These are phyloP conservation scores for Cetraspora pellucida DNA, from an alignment of 192 early-diverging fungal species.

Conservation along the genomic window DNA sequence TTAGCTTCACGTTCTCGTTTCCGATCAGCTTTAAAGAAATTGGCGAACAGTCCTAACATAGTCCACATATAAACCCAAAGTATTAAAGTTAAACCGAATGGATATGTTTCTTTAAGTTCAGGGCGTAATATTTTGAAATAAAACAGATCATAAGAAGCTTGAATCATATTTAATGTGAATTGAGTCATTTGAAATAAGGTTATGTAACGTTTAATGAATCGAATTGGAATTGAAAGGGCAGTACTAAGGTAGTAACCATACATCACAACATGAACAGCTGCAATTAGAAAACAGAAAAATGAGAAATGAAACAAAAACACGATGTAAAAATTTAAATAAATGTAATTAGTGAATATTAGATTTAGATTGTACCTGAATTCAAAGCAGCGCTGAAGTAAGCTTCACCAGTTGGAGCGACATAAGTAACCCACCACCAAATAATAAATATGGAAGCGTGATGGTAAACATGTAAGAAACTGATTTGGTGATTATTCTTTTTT, in stretches of 20 bases:
- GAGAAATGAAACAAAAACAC: no score
- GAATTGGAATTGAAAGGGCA: slow-evolving; percentile 54
- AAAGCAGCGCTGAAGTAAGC: slow-evolving; percentile 38
- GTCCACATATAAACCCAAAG: slow-evolving; percentile 69
- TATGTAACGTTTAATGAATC: slow-evolving; percentile 65
- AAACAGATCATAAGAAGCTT: slow-evolving; percentile 54
- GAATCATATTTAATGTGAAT: slow-evolving; percentile 61
- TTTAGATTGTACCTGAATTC: slow-evolving; percentile 29
- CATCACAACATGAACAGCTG: slow-evolving; percentile 63
- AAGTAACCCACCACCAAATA: slow-evolving; percentile 65
- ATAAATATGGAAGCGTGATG: slow-evolving; percentile 66
- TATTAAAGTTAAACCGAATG: slow-evolving; percentile 50
- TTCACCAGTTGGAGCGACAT: slow-evolving; percentile 62
- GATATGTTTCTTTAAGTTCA: slow-evolving; percentile 46
- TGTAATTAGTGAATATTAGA: no score
- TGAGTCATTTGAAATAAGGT: slow-evolving; percentile 69
- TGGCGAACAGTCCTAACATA: slow-evolving; percentile 65
- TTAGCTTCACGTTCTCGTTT: slow-evolving; percentile 40
- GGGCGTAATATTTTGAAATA: slow-evolving; percentile 37
- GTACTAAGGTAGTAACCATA: slow-evolving; percentile 68
- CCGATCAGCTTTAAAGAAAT: slow-evolving; percentile 59
- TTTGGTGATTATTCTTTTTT: slow-evolving; percentile 70
- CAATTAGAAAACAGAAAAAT: slow-evolving; percentile 55
- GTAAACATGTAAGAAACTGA: slow-evolving; percentile 69
- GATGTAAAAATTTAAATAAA: no score